phyloP scores from a whole-genome alignment of 2,329 filamentous ascomycete species.

The Trichoderma gracile region DNA sequence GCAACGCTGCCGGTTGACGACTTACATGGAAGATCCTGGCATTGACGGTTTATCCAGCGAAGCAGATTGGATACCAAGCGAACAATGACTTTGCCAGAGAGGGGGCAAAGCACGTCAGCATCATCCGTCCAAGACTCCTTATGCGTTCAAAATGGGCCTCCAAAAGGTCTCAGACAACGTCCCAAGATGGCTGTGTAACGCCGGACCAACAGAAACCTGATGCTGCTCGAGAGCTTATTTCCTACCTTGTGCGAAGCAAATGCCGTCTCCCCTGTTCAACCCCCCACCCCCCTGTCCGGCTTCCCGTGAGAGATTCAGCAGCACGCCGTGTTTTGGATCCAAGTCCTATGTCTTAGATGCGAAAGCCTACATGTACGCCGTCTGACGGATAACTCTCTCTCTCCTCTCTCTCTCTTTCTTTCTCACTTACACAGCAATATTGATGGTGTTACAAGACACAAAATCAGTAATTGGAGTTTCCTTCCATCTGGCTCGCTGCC shows the following conservation, averaged over 20 bases:
- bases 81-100: constrained; percentile 10
- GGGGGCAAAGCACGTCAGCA: background rate
- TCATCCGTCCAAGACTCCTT: background rate
- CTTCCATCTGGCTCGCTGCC: constrained; percentile 28
- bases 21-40: constrained; percentile 11
- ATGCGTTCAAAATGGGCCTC: background rate
- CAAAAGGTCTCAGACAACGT: constrained; percentile 17
- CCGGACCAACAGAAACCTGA: constrained; percentile 7
- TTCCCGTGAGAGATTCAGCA: constrained; percentile 21
- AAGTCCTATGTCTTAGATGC: constrained; percentile 10
- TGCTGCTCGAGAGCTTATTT: constrained; percentile 17
- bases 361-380: background rate
- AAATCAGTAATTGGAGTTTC: no score
- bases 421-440: no score
- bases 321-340: constrained; percentile 1
- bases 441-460: no score
- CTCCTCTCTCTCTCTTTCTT: background rate
- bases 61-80: constrained; percentile 25
- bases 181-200: constrained; percentile 22
- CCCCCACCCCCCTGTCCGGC: background rate
- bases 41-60: background rate
- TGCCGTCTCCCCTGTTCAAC: background rate
- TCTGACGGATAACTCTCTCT: constrained; percentile 1
- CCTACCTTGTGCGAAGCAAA: constrained; percentile 7
- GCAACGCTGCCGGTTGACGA: no score